phyloP scores from a whole-genome alignment of 2,329 filamentous ascomycete genomes.

The Monosporascus sp. region DNA sequence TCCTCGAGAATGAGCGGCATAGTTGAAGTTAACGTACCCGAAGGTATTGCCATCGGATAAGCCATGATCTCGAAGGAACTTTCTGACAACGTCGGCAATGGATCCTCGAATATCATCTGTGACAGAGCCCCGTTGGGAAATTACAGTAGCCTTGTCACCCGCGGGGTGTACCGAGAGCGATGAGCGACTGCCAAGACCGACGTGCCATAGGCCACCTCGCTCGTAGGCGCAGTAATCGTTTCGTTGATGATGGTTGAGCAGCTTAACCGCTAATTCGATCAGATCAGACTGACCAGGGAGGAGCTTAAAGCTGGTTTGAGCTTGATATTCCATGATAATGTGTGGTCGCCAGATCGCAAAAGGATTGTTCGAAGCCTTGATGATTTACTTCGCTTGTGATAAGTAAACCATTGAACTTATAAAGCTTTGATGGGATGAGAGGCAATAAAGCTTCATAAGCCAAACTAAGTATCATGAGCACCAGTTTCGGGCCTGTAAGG shows the following conservation, averaged over 20 bases:
- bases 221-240: conserved; percentile 9
- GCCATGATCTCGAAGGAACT: conserved; percentile 1
- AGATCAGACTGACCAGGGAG: neutral
- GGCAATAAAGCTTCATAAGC: too few relatives aligned
- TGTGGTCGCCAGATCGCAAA: too few relatives aligned
- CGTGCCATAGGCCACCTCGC: conserved; percentile 5
- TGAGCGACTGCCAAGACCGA: conserved; percentile 6
- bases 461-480: too few relatives aligned
- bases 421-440: too few relatives aligned
- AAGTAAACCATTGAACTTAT: too few relatives aligned
- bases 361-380: too few relatives aligned
- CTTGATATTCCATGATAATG: neutral
- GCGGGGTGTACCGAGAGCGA: conserved; percentile 3
- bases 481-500: too few relatives aligned
- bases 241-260: neutral
- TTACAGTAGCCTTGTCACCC: conserved; percentile 1
- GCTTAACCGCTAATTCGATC: neutral
- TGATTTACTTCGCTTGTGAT: too few relatives aligned
- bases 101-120: neutral
- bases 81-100: neutral
- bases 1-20: conserved; percentile 7
- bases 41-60: conserved; percentile 4
- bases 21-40: conserved; percentile 10
- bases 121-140: neutral
- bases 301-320: neutral